Base-by-base conservation (phyloP, 1,284 basidiomycete species). In the Fomes fomentarius region DNA sequence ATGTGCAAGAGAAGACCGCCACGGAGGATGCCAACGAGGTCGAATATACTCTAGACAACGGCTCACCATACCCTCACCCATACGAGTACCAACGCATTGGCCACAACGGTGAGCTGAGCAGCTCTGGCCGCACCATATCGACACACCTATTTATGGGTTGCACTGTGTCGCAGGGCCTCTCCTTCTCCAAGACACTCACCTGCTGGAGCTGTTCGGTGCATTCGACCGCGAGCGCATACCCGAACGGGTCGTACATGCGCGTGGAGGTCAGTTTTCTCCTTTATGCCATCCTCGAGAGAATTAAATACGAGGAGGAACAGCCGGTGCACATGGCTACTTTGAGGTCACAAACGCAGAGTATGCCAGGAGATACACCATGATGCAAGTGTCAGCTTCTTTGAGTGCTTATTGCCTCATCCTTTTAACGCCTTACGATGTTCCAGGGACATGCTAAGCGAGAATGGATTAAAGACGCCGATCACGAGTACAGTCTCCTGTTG, bases 301-400 rank as follows among this genome's bases (percentile, higher is more conserved):
- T 51, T 33, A 39, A 56, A 37, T 22, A 15, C 9, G n/a, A n/a
- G n/a, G 17, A 11, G 8, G 26, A 4, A 17, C 33, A 65, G 72
- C 69, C 19, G 84, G 81, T 33, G 84, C 83, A 4, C 82, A 85
- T 66, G 84, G 84, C 43, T 72, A 76, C 58, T 85, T 81, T 63
- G 80, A 83, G 64, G 76, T 73, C 11, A 69, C 68, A 22, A 68
- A 69, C 49, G 65, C 66, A 4, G 60, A 58, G 8, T 69, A 65
- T 39, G 54, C 51, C 45, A 62, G 57, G 42, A 60, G 63, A 33
- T 65, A 63, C 47, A 65, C 64, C 4, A 65, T 63, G 57, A 61
- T 69, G 68, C 68, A 44, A 17, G 62, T 52, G 5, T 35, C 37
- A 71, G 76, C 4, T 14, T n/a, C n/a, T n/a, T 80, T 82, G 56